Evolutionary conservation across 2,329 filamentous ascomycete species (phyloP), one percentile per base, ranked within the genome.

Genomic region (Fonsecaea pedrosoi): DNA sequence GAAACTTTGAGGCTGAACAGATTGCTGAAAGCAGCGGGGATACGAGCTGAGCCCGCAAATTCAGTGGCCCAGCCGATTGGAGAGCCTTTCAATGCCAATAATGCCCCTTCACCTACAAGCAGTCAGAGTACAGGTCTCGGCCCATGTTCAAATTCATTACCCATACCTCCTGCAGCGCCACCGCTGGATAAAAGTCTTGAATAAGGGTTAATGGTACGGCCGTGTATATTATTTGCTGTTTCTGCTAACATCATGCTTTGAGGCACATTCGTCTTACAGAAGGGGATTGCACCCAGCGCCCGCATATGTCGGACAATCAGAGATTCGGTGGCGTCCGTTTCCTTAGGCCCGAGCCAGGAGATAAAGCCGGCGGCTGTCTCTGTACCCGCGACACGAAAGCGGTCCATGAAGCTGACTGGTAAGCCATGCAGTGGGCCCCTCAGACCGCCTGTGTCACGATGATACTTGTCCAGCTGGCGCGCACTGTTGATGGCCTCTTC

Each of bases 181-280:
- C 78, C 78, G 6, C 75, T 71, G 0, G 74, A 75, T 3, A 79
- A 54, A 4, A 57, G 55, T 4, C 69, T 73, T 59, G 77, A 77
- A 61, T 73, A 70, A 0, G 80, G 80, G 64, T 81, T 82, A 12
- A 78, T 66, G 1, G 78, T 80, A 9, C 78, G 73, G 4, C 80
- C 78, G 42, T 79, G 78, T 4, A 82, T 70, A 68, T 81, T 80
- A 60, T 81, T 81, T 7, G 77, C 67, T 3, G 75, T 77, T 34
- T 80, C 78, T 32, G 71, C 72, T 1, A 75, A 72, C 80, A 84
- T 82, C 71, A 86, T 79, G 0, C 83, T 85, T 66, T 85, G 82
- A 2, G 85, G 84, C 1, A 86, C 73, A 66, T 85, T 86, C 6
- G 85, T 86, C 73, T 87, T 85, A 73, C 86, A 79, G 30, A 63